A percentile compares a stretch with the other conserved stretches of the same genome.
phyloP scores from a whole-genome alignment of 305 asterid species.

The Plantago rigida region DNA sequence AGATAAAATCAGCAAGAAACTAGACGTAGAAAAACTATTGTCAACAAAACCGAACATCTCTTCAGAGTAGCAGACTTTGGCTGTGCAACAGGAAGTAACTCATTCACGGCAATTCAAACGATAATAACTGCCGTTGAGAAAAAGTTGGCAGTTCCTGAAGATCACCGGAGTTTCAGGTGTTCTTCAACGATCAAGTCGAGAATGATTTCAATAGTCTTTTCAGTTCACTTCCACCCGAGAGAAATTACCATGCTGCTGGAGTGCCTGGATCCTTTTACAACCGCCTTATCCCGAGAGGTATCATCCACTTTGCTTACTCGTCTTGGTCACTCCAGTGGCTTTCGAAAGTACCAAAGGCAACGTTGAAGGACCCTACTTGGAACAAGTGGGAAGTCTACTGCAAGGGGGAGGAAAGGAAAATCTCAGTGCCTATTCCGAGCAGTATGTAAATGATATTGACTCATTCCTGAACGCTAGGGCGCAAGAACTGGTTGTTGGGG shows the following conservation, averaged over 20 bases:
- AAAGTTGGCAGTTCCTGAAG: not conserved
- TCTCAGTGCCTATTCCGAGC: conserved; percentile 11
- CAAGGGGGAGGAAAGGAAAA: conserved; percentile 2
- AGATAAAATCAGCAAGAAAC: conserved; percentile 13
- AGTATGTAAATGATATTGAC: conserved; percentile 12
- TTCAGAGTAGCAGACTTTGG: conserved; percentile 23
- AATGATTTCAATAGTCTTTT: conserved; percentile 24
- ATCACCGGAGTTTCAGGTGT: conserved; percentile 17
- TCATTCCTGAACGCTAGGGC: conserved; percentile 20
- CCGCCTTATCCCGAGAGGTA: conserved; percentile 1
- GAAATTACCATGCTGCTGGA: conserved; percentile 19
- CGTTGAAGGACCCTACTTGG: conserved; percentile 1
- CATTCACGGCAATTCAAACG: conserved; percentile 19
- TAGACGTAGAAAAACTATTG: conserved; percentile 4
- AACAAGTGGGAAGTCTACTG: conserved; percentile 17
- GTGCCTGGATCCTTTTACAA: conserved; percentile 21
- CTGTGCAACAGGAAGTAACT: conserved; percentile 23
- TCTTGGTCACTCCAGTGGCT: conserved; percentile 23
- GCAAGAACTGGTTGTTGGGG: conserved; percentile 20
- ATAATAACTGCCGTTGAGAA: conserved; percentile 13
- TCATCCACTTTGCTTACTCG: conserved; percentile 19
- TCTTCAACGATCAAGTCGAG: conserved; percentile 12
- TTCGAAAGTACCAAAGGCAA: conserved; percentile 12
- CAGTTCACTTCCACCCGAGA: conserved; percentile 3
- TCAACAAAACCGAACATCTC: not conserved